Percentiles rank a stretch among this genome's conserved stretches.
Conservation (phyloP, 352 stramenopile species). For the Phytophthora brassicae region DNA sequence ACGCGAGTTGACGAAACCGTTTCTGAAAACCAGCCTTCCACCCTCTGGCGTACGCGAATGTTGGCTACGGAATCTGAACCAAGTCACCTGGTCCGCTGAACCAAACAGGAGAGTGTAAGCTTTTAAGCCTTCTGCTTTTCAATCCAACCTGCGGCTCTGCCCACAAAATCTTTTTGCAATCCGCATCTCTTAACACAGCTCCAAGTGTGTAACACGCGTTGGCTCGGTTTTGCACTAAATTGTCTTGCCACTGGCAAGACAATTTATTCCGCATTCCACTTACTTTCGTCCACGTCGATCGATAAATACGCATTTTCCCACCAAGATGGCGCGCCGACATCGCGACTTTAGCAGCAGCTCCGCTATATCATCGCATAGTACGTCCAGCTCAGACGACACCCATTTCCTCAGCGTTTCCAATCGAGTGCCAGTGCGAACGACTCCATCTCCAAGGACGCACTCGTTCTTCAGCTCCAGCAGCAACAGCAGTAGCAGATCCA, state of each 20-base stretch:
- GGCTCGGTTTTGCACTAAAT: constrained; percentile 6
- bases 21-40: constrained; percentile 22
- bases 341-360: constrained; percentile 19
- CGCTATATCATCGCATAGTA: constrained; percentile 25
- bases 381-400: constrained; percentile 30
- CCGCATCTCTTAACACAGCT: neutral
- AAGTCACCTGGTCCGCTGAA: neutral
- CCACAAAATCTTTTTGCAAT: constrained; percentile 17
- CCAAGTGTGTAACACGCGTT: constrained; percentile 24
- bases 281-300: neutral
- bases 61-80: constrained; percentile 6
- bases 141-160: too few species aligned
- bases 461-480: constrained; percentile 36
- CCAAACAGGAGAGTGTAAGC: too few species aligned
- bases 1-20: constrained; percentile 22
- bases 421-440: constrained; percentile 3
- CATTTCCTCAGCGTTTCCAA: constrained; percentile 14
- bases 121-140: too few species aligned
- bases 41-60: constrained; percentile 13
- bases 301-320: too few species aligned
- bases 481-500: constrained; percentile 11
- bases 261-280: constrained; percentile 24
- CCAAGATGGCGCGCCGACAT: constrained; percentile 6
- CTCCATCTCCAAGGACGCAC: constrained; percentile 18
- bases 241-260: constrained; percentile 10